phyloP scores from a whole-genome alignment of 2,329 filamentous ascomycete species.

The Drechslerella stenobrocha region DNA sequence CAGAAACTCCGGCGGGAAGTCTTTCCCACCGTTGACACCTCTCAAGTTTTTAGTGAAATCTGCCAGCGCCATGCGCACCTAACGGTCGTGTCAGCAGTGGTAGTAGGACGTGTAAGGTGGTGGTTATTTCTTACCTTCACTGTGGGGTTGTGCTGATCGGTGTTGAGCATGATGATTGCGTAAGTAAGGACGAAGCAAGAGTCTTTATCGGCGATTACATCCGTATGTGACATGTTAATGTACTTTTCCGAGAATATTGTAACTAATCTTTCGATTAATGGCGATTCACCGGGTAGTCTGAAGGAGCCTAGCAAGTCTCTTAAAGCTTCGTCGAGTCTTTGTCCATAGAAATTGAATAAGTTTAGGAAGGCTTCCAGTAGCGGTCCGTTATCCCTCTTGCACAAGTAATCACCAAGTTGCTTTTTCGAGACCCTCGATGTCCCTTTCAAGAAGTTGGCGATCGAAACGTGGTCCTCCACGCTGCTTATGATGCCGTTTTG shows the following conservation, averaged over 20 bases:
- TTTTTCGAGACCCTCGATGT: constrained; percentile 89
- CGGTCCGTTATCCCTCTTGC: constrained; percentile 84
- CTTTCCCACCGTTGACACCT: constrained; percentile 80
- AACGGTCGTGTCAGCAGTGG: constrained; percentile 56
- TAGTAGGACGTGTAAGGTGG: neutral
- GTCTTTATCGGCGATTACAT: constrained; percentile 80
- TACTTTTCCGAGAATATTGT: constrained; percentile 86
- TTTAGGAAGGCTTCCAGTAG: constrained; percentile 82
- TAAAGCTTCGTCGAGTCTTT: constrained; percentile 86
- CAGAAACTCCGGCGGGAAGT: constrained; percentile 82
- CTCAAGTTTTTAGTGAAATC: constrained; percentile 88
- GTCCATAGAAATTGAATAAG: constrained; percentile 82
- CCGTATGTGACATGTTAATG: constrained; percentile 66
- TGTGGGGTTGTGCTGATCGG: constrained; percentile 94
- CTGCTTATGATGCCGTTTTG: constrained; percentile 83
- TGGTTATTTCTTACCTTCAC: constrained; percentile 60
- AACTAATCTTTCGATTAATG: constrained; percentile 89
- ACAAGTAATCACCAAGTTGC: constrained; percentile 85
- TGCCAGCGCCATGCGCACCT: constrained; percentile 79
- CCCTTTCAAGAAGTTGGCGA: constrained; percentile 84
- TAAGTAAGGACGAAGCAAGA: constrained; percentile 89
- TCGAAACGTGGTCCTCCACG: constrained; percentile 70
- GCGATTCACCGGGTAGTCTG: constrained; percentile 87
- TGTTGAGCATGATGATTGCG: constrained; percentile 96
- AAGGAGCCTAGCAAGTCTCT: constrained; percentile 86